phyloP scores from a whole-genome alignment of 495 filamentous ascomycete genomes.

The Penicillium alfredii region DNA sequence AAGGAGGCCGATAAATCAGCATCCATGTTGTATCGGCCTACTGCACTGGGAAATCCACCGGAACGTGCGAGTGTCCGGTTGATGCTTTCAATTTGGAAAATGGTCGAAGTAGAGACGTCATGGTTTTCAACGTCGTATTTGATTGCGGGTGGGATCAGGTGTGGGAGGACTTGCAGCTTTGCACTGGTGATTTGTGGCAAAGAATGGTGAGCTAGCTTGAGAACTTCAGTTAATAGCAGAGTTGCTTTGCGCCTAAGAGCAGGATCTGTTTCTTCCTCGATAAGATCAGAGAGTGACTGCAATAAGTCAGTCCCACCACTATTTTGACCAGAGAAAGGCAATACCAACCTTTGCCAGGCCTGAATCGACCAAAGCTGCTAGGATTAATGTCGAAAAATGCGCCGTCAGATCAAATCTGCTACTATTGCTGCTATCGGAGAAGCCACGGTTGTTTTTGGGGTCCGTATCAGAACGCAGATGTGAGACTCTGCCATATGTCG shows the following conservation, averaged over 20 bases:
- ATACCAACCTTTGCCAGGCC: slow-evolving; percentile 63
- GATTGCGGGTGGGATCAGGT: slow-evolving; percentile 69
- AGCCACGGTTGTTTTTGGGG: slow-evolving; percentile 29
- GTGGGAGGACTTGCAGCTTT: slow-evolving; percentile 76
- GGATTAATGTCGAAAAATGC: slow-evolving; percentile 85
- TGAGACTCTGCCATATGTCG: slow-evolving; percentile 87
- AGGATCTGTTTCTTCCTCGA: slow-evolving; percentile 67
- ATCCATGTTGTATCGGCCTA: slow-evolving; percentile 41
- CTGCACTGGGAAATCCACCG: slow-evolving; percentile 34
- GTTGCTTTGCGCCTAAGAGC: slow-evolving; percentile 82
- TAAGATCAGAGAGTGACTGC: slow-evolving; percentile 55
- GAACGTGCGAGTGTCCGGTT: slow-evolving; percentile 90
- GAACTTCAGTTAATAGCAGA: slow-evolving; percentile 78
- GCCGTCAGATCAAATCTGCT: slow-evolving; percentile 78
- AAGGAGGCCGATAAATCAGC: slow-evolving; percentile 39
- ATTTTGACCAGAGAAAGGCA: neutral
- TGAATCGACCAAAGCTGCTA: slow-evolving; percentile 78
- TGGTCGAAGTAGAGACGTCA: slow-evolving; percentile 73
- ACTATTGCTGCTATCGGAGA: slow-evolving; percentile 56
- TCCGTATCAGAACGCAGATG: slow-evolving; percentile 70
- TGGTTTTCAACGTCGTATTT: slow-evolving; percentile 63
- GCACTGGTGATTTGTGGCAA: slow-evolving; percentile 74
- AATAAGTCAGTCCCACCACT: slow-evolving; percentile 12
- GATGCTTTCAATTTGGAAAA: slow-evolving; percentile 96
- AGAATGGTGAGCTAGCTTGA: slow-evolving; percentile 80